Percentiles rank a stretch among this genome's conserved stretches.
phyloP scores from a whole-genome alignment of 257 asterid species.

The Verbascum thapsus region DNA sequence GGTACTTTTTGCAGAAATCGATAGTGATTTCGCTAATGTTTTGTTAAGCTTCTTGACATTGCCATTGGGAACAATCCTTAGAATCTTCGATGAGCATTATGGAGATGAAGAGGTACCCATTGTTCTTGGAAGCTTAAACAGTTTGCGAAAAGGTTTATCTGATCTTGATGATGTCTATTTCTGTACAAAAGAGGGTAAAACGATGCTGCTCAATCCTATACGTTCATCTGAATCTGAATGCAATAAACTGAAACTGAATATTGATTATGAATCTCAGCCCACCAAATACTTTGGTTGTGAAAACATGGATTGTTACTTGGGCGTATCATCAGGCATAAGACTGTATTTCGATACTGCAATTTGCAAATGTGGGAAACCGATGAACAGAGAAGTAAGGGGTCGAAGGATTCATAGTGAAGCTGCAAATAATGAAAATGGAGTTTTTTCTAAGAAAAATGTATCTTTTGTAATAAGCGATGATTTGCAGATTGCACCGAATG shows the following conservation, averaged over 20 bases:
- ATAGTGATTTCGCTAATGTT: background rate
- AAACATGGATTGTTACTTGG: too few species aligned
- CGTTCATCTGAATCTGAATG: conserved; percentile 2
- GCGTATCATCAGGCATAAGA: background rate
- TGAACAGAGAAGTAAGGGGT: background rate
- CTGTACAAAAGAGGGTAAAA: background rate
- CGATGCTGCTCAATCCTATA: conserved; percentile 35
- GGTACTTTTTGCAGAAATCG: conserved; percentile 23
- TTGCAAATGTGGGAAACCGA: conserved; percentile 4
- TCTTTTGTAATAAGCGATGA: conserved; percentile 28
- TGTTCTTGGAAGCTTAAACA: conserved; percentile 19
- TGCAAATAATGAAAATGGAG: background rate
- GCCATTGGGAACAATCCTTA: conserved; percentile 15
- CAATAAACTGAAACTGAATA: conserved; percentile 4
- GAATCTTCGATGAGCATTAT: background rate
- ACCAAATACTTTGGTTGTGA: background rate
- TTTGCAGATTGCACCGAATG: conserved; percentile 20
- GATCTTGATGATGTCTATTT: conserved; percentile 21
- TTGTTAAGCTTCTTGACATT: conserved; percentile 23
- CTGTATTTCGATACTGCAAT: background rate
- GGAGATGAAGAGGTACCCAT: background rate
- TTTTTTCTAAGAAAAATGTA: background rate
- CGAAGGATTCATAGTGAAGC: too few species aligned
- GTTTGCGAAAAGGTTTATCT: conserved; percentile 2
- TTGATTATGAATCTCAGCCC: background rate